These are phyloP conservation scores for Kalmusia sp. DNA, from an alignment of 2,329 filamentous ascomycete species.

Conservation along the genomic window DNA sequence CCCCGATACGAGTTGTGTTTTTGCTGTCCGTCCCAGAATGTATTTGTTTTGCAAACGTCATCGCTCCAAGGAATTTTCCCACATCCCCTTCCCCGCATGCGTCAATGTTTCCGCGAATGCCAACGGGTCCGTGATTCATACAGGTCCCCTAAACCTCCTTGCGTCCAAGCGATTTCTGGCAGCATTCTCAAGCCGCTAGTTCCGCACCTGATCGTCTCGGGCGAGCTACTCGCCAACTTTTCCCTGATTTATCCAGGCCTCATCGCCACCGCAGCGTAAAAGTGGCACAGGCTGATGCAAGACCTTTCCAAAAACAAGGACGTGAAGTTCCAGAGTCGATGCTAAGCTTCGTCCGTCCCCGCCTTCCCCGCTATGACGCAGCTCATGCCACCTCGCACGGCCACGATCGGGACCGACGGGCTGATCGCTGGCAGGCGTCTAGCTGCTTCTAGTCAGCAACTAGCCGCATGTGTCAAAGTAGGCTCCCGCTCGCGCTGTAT, in stretches of 20 bases:
- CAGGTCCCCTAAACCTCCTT: neutral
- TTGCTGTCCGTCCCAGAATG: neutral
- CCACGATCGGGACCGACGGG: conserved; percentile 5
- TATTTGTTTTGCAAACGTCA: conserved; percentile 1
- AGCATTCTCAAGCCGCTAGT: too few species aligned
- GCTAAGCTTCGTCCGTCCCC: conserved; percentile 31
- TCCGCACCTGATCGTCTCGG: neutral
- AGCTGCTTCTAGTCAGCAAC: conserved; percentile 3
- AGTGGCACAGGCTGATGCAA: conserved; percentile 12
- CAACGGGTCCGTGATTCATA: neutral
- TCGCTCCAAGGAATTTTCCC: neutral
- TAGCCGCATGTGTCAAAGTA: conserved; percentile 16
- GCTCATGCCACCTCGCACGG: conserved; percentile 15
- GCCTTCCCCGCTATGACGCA: conserved; percentile 38
- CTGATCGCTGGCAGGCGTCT: neutral
- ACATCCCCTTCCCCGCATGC: neutral
- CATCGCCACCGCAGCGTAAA: conserved; percentile 18
- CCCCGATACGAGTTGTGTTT: neutral
- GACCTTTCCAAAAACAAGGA: conserved; percentile 9
- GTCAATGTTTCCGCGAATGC: neutral
- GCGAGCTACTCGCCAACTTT: conserved; percentile 12
- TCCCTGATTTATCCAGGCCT: conserved; percentile 10
- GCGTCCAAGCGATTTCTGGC: neutral
- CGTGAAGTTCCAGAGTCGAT: conserved; percentile 14
- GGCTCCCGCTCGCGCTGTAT: conserved; percentile 4